Base-by-base conservation (phyloP, 768 basidiomycete species). In the Macrolepiota dolichaula region DNA sequence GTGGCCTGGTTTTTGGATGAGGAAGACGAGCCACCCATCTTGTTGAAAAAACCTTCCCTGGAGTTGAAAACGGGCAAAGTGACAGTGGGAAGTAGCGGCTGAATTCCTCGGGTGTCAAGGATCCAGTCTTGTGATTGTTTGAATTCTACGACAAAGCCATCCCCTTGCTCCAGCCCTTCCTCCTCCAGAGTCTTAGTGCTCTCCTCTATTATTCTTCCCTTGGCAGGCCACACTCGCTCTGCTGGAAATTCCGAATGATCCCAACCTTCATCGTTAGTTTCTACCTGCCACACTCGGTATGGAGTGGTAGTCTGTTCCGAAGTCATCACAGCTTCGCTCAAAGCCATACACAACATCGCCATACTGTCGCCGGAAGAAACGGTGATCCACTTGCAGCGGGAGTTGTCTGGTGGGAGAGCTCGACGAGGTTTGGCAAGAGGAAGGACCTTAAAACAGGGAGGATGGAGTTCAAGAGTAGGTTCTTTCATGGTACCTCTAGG, bases 91-190 rank as follows among this genome's bases (percentile, higher is more conserved):
- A 29, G 68, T 49, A 55, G 66, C 38, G 68, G 55, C 49, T 59
- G 62, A 9, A 66, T 57, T 7, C 67, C 57, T 36, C 65, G 65
- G 10, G 67, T 64, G 50, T 84, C 80, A 2, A 82, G 74, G 22
- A 86, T 67, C 91, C 91, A 94, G 17, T 76, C 75, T 46, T 78
- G 81, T n/a, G 77, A 67, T 37, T 74, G 69, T 67, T 85, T 83
- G 68, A 88, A 82, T 66, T 97, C 94, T n/a, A 94, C 83, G 1
- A 87, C 84, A 72, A 95, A 88, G 1, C 79, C 75, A 68, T 94
- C 92, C 25, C 83, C 87, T 2, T 78, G 76, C 61, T 84, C 76
- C 29, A 91, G 76, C 44, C 78, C 72, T 2, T 78, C 81, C 25
- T 89, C 88, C 51, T 85, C 85, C 13, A 92, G 72, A 0, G 80